Evolutionary conservation across 345 rosid genomes (phyloP).

Genomic region (Acer negundo): DNA sequence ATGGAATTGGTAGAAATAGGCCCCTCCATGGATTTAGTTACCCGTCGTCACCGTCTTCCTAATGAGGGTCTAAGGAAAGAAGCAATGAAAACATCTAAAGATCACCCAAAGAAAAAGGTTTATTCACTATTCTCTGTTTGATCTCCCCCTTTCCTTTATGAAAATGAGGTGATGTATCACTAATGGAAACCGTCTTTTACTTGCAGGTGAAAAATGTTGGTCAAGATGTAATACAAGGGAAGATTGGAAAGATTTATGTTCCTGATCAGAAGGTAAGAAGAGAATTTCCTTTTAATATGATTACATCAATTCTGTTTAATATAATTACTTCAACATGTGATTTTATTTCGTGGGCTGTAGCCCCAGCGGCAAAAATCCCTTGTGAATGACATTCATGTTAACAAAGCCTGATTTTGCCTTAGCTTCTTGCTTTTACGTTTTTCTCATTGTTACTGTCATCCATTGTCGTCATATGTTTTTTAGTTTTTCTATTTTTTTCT

Average conservation of each 20-base stretch:
- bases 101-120: constrained; percentile 90
- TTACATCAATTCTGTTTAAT: not conserved
- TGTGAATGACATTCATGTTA: not conserved
- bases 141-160: not conserved
- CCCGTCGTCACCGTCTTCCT: constrained; percentile 93
- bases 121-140: not conserved
- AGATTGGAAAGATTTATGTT: constrained; percentile 71
- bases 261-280: constrained; percentile 89
- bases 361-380: not conserved
- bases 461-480: not conserved
- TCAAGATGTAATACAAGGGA: constrained; percentile 63
- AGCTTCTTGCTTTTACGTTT: not conserved
- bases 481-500: not conserved
- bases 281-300: not conserved
- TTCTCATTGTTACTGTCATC: not conserved
- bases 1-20: constrained; percentile 93
- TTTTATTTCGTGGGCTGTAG: not conserved
- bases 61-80: constrained; percentile 72
- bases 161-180: constrained; percentile 1
- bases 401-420: not conserved
- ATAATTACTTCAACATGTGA: not conserved
- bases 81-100: constrained; percentile 77
- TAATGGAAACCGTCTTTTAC: constrained; percentile 19
- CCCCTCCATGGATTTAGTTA: constrained; percentile 92
- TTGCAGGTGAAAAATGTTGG: constrained; percentile 74